Base-by-base conservation (phyloP, 164 flowering plant genomes). In the Hamamelis virginiana region DNA sequence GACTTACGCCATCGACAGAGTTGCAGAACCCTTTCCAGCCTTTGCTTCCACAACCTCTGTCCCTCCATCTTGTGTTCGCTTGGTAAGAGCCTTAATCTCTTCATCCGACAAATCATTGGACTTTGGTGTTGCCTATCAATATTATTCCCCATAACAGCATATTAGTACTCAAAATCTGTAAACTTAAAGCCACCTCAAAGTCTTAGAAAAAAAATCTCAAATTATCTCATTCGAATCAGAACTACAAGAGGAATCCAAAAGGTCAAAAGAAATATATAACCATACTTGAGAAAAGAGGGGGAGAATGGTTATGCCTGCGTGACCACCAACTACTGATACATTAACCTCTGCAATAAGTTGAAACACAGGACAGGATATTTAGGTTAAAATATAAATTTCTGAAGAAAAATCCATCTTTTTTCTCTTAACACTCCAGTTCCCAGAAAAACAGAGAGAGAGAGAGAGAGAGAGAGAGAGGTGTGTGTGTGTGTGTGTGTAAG, bases 251-350 rank as follows among this genome's bases (percentile, higher is more conserved):
- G 41, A 33, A 33, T 33, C 41, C 6, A 33, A 33, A 6, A 33
- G 6, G 41, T 33, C 6, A 33, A 33, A 33, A 33, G 41, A 33
- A 33, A 33, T 2, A 33, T 33, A 33, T 2, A 6, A 33, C 14
- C 59, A 52, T 51, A 92, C 97, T 64, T 92, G 98, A 62, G 97
- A 94, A 76, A 94, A 92, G 47, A 94, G 85, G n/a, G 98, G 98
- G 21, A 94, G 95, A 70, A 94, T 94, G 65, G 98, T 94, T 18
- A 91, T 75, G 52, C 98, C 98, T 48, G 98, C 98, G 72, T 94
- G 98, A 53, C 98, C 98, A 73, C 98, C 98, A 67, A 94, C 87
- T 73, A 94, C 98, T 10, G 98, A 97, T 10, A 94, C 91, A 82
- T 89, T 83, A 59, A 91, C 94, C 58, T 80, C 98, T 90, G 91